Conservation (phyloP, 305 asterid species). For the Fraxinus angustifolia region DNA sequence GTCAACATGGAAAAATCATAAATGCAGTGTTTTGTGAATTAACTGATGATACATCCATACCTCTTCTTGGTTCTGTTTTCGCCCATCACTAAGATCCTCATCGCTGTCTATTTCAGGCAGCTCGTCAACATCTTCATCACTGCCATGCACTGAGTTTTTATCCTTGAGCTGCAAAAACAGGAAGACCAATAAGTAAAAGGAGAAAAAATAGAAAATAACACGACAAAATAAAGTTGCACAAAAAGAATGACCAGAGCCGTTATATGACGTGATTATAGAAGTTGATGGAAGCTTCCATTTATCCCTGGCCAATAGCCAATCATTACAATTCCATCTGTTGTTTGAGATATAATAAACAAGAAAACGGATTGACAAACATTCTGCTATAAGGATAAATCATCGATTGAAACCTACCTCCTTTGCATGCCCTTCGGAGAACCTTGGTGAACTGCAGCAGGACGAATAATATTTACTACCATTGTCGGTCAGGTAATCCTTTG, state of each 20-base stretch:
- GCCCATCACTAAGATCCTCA: conserved; percentile 69
- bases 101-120: conserved; percentile 76
- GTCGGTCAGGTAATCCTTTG: conserved; percentile 79
- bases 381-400: background rate
- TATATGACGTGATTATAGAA: background rate
- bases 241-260: background rate
- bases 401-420: conserved; percentile 61
- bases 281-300: background rate
- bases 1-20: background rate
- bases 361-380: background rate
- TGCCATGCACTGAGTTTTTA: conserved; percentile 77
- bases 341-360: background rate
- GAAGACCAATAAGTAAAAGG: background rate
- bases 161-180: conserved; percentile 66
- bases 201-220: conserved; percentile 1
- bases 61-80: conserved; percentile 65
- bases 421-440: conserved; percentile 66
- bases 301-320: background rate
- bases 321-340: background rate
- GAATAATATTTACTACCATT: conserved; percentile 79
- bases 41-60: conserved; percentile 29
- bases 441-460: conserved; percentile 93
- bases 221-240: background rate
- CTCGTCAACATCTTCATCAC: conserved; percentile 88
- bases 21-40: background rate